Conservation (phyloP, 257 asterid genomes). For the Nicotiana benthamiana region DNA sequence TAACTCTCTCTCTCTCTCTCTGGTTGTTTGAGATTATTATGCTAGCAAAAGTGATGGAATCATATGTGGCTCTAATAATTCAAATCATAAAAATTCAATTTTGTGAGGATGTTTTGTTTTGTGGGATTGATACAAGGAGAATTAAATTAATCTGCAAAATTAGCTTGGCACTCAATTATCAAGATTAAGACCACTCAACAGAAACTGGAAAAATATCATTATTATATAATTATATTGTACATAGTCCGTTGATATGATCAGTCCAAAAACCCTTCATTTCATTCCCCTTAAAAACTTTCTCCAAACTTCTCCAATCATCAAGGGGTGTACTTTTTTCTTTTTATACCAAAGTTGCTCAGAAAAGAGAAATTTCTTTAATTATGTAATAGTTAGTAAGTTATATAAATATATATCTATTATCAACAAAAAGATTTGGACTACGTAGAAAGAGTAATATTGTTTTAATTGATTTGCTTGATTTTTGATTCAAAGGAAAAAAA, state of each 20-base stretch:
- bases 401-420: too few relatives aligned
- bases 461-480: too few relatives aligned
- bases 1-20: not conserved
- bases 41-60: conserved; percentile 15
- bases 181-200: conserved; percentile 7
- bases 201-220: not conserved
- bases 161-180: conserved; percentile 26
- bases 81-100: conserved; percentile 19
- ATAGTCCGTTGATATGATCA: not conserved
- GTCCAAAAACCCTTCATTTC: not conserved
- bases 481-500: too few relatives aligned
- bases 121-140: conserved; percentile 14
- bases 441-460: not conserved
- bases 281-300: not conserved
- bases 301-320: not conserved
- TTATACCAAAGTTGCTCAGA: not conserved
- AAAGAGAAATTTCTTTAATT: not conserved
- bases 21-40: conserved; percentile 3
- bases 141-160: conserved; percentile 25
- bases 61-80: conserved; percentile 26
- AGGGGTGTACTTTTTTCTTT: not conserved
- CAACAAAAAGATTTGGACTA: too few relatives aligned
- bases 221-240: conserved; percentile 1
- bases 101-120: conserved; percentile 20
- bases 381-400: not conserved